These are phyloP conservation scores for Saccharomycopsis sp. DNA, from an alignment of 805 yeast species.

Conservation along the genomic window DNA sequence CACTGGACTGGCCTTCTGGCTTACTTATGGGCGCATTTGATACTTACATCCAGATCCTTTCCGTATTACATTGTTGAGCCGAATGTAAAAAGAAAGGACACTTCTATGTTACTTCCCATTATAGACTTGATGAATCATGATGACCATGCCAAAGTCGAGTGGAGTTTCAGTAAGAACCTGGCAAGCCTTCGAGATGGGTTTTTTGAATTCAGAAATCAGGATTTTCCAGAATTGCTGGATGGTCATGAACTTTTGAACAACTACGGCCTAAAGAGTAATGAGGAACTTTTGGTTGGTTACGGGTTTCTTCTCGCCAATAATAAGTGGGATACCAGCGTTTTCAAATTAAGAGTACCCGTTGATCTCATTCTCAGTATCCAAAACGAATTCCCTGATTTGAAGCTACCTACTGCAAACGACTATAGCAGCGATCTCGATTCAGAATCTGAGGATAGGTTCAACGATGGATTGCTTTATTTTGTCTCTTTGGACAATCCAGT, in stretches of 20 bases:
- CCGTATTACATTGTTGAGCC: constrained; percentile 43
- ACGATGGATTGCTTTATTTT: constrained; percentile 18
- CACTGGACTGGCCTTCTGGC: constrained; percentile 61
- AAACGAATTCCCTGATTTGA: constrained; percentile 24
- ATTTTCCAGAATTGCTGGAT: constrained; percentile 12
- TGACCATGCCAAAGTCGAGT: constrained; percentile 51
- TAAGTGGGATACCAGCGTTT: constrained; percentile 51
- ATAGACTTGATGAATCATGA: constrained; percentile 76
- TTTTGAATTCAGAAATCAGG: constrained; percentile 2
- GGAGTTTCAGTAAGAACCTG: constrained; percentile 43
- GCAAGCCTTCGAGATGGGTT: no score
- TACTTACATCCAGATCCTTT: constrained; percentile 74
- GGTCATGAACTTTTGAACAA: constrained; percentile 63
- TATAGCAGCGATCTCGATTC: constrained; percentile 21
- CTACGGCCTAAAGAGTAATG: constrained; percentile 86
- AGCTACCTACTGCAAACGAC: constrained; percentile 20
- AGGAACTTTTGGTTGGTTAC: constrained; percentile 72
- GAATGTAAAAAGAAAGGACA: constrained; percentile 30
- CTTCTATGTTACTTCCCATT: constrained; percentile 70
- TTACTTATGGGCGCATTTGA: constrained; percentile 70
- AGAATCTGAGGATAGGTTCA: constrained; percentile 1
- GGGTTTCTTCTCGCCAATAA: constrained; percentile 64
- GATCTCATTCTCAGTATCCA: constrained; percentile 29
- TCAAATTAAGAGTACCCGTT: constrained; percentile 48
- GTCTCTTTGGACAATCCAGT: constrained; percentile 5